Evolutionary conservation across 2,329 filamentous ascomycete genomes (phyloP).

Genomic region (Exophiala alcalophila): DNA sequence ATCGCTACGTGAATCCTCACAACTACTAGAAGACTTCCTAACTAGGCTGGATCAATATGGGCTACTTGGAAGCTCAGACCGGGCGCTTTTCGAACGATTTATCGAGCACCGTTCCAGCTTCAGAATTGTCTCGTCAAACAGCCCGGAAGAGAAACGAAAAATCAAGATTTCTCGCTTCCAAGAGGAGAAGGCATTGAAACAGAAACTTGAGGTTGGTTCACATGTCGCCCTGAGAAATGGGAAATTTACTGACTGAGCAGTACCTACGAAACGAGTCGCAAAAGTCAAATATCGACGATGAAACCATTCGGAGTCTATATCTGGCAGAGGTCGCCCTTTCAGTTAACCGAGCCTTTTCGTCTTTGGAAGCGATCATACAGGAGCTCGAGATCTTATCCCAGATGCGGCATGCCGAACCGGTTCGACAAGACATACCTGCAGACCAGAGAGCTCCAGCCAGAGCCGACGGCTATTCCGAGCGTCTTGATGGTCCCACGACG

Average conservation of each 20-base stretch:
- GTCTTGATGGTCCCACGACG: slow-evolving; percentile 64
- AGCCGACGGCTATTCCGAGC: slow-evolving; percentile 60
- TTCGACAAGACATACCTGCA: slow-evolving; percentile 34
- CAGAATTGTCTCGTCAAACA: slow-evolving; percentile 63
- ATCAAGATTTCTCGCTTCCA: slow-evolving; percentile 83
- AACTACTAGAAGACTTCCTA: slow-evolving; percentile 75
- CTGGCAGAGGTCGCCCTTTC: slow-evolving; percentile 71
- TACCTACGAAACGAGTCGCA: slow-evolving; percentile 21
- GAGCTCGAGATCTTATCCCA: slow-evolving; percentile 79
- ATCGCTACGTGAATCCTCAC: slow-evolving; percentile 62
- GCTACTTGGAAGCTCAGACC: slow-evolving; percentile 63
- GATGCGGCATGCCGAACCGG: slow-evolving; percentile 58
- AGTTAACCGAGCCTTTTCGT: slow-evolving; percentile 77
- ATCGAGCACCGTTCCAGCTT: slow-evolving; percentile 69
- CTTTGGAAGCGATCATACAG: slow-evolving; percentile 79
- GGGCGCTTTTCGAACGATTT: slow-evolving; percentile 69
- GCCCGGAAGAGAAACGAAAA: slow-evolving; percentile 69
- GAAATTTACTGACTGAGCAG: slow-evolving; percentile 16
- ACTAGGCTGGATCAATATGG: slow-evolving; percentile 74
- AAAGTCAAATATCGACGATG: slow-evolving; percentile 61
- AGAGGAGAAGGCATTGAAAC: slow-evolving; percentile 79
- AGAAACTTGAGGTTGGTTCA: slow-evolving; percentile 66
- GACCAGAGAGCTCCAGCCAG: slow-evolving; percentile 33
- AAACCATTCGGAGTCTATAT: slow-evolving; percentile 74
- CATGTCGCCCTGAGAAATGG: slow-evolving; percentile 29